Evolutionary conservation across 306 rosid genomes (phyloP), one percentile per base, ranked within the genome.

Genomic region (Leucaena leucocephala): DNA sequence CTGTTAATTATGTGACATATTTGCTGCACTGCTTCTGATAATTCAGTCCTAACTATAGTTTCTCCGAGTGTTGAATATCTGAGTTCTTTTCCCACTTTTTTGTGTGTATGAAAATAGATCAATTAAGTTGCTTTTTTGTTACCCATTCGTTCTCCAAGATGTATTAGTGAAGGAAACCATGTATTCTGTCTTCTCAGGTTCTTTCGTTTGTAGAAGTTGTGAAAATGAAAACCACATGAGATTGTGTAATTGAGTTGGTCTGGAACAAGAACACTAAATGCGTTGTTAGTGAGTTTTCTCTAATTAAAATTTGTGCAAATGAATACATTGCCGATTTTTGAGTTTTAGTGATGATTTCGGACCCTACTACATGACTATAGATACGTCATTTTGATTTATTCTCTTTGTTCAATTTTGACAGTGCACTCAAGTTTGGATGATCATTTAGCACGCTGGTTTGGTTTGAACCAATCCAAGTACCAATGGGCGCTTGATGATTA

Each of bases 401-500:
- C 21, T 45, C 40, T 22, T 27, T 21, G 39, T 45, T 69, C 38
- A 13, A 45, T 69, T 27, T 21, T 69, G 48, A 45, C 88, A 91
- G 96, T 82, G 8, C 93, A 91, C 79, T 91, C 93, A 36, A 91
- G 88, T 81, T 85, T 91, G 88, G 93, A 91, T 76, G 93, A 87
- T 55, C 91, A 88, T 82, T 84, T 91, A 84, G 91, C 91, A 9
- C 91, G 91, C 42, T 89, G 93, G 96, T 88, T 91, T 78, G 96
- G 96, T 52, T 71, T 91, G 68, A 85, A 91, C 78, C 96, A 91
- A 77, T 91, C 93, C 8, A 91, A 91, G 82, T 91, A 91, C 75
- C 96, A 91, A 72, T 91, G 96, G 96, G 96, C 96, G 14, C 82
- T 91, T 33, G 91, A 91, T 80, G 93, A 91, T 68, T 91, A 87